phyloP scores from a whole-genome alignment of 208 protist genomes.

The Phytomonas sp. region DNA sequence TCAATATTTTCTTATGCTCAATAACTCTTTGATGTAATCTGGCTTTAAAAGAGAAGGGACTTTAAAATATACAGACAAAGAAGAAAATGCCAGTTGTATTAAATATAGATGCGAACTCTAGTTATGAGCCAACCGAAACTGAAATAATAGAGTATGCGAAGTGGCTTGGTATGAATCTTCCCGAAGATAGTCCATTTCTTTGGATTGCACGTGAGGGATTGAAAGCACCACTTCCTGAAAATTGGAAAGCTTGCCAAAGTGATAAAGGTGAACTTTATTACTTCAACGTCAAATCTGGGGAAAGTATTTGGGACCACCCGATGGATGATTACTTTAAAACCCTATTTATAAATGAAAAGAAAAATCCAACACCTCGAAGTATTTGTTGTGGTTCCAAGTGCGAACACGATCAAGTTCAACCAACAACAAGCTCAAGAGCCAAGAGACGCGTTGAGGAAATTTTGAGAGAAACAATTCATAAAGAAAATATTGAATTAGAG shows the following conservation, averaged over 20 bases:
- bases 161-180: conserved; percentile 93
- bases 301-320: conserved; percentile 94
- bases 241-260: conserved; percentile 92
- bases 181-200: conserved; percentile 81
- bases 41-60: not conserved
- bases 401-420: not conserved
- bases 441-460: not conserved
- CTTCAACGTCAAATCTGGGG: conserved; percentile 92
- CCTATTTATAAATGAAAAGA: conserved; percentile 36
- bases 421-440: not conserved
- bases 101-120: conserved; percentile 62
- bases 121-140: conserved; percentile 90
- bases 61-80: not conserved
- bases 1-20: too few species aligned
- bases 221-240: conserved; percentile 89
- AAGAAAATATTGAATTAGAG: not conserved
- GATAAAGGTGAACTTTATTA: conserved; percentile 93
- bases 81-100: conserved; percentile 77
- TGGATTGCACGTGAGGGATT: conserved; percentile 93
- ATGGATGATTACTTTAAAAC: conserved; percentile 91
- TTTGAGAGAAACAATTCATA: conserved; percentile 5
- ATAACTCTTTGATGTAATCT: too few species aligned
- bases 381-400: conserved; percentile 7
- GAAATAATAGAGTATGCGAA: conserved; percentile 92
- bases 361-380: conserved; percentile 2